Conservation (phyloP, 768 basidiomycete species). For the Tricholomella constricta region DNA sequence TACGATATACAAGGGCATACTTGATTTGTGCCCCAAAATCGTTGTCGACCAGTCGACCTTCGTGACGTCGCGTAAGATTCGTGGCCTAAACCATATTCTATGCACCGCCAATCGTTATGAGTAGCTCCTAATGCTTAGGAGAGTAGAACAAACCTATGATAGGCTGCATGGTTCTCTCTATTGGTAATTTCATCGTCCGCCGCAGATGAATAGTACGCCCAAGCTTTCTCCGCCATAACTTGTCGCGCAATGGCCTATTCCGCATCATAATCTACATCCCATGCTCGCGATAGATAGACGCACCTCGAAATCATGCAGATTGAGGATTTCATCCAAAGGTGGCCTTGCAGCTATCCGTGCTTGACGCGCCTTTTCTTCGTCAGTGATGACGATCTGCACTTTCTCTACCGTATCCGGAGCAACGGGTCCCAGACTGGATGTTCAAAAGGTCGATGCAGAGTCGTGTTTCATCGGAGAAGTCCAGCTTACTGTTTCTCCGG, state of each 20-base stretch:
- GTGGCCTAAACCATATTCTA: slow-evolving; percentile 90
- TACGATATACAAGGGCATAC: slow-evolving; percentile 83
- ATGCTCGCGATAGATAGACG: slow-evolving; percentile 7
- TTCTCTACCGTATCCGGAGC: slow-evolving; percentile 68
- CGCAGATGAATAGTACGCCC: slow-evolving; percentile 98
- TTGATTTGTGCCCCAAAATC: slow-evolving; percentile 75
- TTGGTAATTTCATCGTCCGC: slow-evolving; percentile 93
- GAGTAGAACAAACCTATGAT: slow-evolving; percentile 63
- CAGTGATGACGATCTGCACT: slow-evolving; percentile 62
- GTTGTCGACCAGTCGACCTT: slow-evolving; percentile 83
- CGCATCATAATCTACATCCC: background rate
- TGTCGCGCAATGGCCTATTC: slow-evolving; percentile 77
- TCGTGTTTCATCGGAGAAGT: background rate
- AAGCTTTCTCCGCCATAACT: slow-evolving; percentile 84
- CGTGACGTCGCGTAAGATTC: slow-evolving; percentile 81
- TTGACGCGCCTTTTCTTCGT: slow-evolving; percentile 71
- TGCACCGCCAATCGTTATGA: background rate
- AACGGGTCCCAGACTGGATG: slow-evolving; percentile 64
- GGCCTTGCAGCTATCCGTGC: slow-evolving; percentile 65
- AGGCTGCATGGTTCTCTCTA: slow-evolving; percentile 89
- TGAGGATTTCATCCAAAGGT: slow-evolving; percentile 76
- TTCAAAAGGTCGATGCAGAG: background rate
- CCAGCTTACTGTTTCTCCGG: slow-evolving; percentile 77
- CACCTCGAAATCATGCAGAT: slow-evolving; percentile 94
- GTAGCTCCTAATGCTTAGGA: background rate